Evolutionary conservation across 2,329 filamentous ascomycete species (phyloP).

Genomic region (Colletotrichum gloeosporioides): DNA sequence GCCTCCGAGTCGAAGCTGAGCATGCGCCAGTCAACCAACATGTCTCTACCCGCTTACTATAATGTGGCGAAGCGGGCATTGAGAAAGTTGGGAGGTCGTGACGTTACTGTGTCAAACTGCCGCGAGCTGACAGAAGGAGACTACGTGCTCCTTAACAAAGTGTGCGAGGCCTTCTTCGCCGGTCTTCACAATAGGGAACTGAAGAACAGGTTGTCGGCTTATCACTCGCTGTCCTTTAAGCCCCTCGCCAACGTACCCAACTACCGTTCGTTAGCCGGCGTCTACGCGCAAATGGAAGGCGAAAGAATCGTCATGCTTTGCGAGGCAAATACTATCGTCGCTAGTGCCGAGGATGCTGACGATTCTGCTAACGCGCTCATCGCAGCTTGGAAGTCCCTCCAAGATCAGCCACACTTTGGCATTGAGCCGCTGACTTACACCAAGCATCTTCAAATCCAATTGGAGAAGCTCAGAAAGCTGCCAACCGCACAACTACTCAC

Average conservation of each 20-base stretch:
- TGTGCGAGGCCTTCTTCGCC: conserved; percentile 58
- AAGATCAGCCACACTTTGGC: conserved; percentile 43
- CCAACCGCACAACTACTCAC: conserved; percentile 58
- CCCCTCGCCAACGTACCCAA: conserved; percentile 28
- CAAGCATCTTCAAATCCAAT: conserved; percentile 54
- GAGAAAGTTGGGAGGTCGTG: conserved; percentile 52
- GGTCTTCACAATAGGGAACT: conserved; percentile 57
- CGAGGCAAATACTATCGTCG: conserved; percentile 40
- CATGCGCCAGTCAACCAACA: conserved; percentile 47
- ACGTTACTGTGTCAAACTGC: conserved; percentile 53
- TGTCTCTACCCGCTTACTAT: conserved; percentile 53
- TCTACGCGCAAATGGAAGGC: conserved; percentile 61
- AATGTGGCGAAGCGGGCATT: conserved; percentile 54
- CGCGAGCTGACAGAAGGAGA: conserved; percentile 49
- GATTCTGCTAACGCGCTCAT: conserved; percentile 42
- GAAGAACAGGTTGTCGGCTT: conserved; percentile 47
- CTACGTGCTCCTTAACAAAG: conserved; percentile 53
- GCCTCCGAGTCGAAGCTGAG: conserved; percentile 10
- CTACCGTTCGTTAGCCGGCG: conserved; percentile 57
- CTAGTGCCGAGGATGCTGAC: conserved; percentile 40
- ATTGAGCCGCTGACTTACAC: conserved; percentile 55
- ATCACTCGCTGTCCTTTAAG: conserved; percentile 51
- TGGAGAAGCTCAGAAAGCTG: conserved; percentile 56
- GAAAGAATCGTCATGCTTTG: conserved; percentile 56
- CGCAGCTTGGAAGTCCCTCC: conserved; percentile 51